These are phyloP conservation scores for Obelidium mucronatum DNA, from an alignment of 192 early-diverging fungal genomes.

Conservation along the genomic window DNA sequence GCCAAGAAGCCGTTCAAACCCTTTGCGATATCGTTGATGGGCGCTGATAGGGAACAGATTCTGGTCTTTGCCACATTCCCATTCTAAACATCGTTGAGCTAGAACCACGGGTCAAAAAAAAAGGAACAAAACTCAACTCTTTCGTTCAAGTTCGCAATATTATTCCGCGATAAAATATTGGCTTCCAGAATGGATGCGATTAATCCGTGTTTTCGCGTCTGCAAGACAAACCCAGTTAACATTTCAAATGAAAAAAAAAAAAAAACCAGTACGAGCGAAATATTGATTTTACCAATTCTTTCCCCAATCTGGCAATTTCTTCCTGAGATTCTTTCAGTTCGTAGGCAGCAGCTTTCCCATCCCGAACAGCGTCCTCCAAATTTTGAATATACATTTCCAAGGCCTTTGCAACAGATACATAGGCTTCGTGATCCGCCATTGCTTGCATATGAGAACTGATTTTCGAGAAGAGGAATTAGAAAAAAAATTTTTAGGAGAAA, in stretches of 20 bases:
- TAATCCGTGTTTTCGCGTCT: conserved; percentile 26
- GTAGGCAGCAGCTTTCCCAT: neutral
- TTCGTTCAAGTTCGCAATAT: neutral
- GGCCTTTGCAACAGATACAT: neutral
- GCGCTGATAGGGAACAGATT: neutral
- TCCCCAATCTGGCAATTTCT: neutral
- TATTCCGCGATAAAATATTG: conserved; percentile 23
- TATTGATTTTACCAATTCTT: conserved; percentile 27
- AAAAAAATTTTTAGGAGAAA: neutral
- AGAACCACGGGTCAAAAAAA: neutral
- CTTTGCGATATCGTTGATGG: neutral
- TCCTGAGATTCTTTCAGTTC: neutral
- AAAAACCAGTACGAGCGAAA: too few relatives aligned
- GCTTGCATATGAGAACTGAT: neutral
- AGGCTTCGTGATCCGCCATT: neutral
- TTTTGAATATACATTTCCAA: neutral
- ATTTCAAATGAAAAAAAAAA: neutral
- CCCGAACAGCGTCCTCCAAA: neutral
- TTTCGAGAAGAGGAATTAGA: neutral
- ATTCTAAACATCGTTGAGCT: neutral
- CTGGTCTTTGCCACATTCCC: neutral
- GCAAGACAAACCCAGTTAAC: neutral
- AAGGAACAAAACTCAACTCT: conserved; percentile 11
- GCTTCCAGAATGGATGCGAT: conserved; percentile 37
- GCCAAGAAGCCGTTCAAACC: neutral